These are phyloP conservation scores for Trametes cubensis DNA, from an alignment of 768 basidiomycete genomes.

Conservation along the genomic window DNA sequence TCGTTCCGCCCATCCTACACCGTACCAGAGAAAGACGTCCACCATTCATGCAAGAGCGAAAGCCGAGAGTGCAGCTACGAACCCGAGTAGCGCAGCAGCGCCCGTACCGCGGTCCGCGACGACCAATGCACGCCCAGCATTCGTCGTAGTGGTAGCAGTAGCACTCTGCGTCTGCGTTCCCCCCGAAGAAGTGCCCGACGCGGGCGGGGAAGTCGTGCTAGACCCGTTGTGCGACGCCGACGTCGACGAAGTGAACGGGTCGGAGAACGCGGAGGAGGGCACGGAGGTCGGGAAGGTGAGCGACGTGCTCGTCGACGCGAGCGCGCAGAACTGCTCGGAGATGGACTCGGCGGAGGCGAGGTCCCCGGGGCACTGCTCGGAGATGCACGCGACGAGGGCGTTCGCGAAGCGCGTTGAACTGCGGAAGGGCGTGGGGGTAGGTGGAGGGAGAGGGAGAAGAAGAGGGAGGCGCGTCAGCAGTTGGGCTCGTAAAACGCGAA, in stretches of 20 bases:
- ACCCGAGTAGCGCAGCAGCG: no score
- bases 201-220: background rate
- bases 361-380: constrained; percentile 40
- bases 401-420: constrained; percentile 39
- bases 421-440: no score
- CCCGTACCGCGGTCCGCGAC: no score
- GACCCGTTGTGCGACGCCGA: constrained; percentile 5
- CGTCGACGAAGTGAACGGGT: constrained; percentile 17
- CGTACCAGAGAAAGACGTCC: no score
- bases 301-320: constrained; percentile 40
- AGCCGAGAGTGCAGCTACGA: no score
- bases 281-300: constrained; percentile 41
- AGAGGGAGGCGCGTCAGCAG: background rate
- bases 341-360: constrained; percentile 45
- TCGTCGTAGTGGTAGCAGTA: no score
- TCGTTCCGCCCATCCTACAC: no score
- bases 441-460: no score
- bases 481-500: background rate
- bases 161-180: no score
- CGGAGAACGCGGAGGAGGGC: constrained; percentile 20
- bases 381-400: constrained; percentile 43
- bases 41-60: no score
- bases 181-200: background rate
- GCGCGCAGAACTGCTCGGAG: constrained; percentile 51
- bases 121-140: no score